Evolutionary conservation across 768 basidiomycete species (phyloP).

Genomic region (Pholiota molesta): DNA sequence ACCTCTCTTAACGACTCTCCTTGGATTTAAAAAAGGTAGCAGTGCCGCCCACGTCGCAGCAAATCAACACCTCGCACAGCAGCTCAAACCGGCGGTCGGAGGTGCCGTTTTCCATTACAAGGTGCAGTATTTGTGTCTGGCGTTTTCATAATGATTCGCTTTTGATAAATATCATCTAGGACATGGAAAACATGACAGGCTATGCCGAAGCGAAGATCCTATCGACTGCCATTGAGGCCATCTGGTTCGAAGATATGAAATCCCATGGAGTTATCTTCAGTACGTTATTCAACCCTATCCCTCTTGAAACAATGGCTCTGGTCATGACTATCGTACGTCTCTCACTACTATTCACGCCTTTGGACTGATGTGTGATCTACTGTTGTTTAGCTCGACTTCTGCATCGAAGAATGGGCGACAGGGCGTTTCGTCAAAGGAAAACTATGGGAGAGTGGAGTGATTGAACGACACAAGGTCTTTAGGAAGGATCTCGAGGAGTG

Average conservation of each 20-base stretch:
- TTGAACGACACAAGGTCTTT: neutral
- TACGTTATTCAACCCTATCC: neutral
- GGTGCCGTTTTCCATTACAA: neutral
- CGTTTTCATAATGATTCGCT: neutral
- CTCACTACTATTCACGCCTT: too few species aligned
- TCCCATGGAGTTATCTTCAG: neutral
- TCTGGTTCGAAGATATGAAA: neutral
- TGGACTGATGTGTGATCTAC: neutral
- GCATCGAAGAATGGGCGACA: slow-evolving; percentile 3
- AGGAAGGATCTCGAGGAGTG: neutral
- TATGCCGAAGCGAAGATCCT: slow-evolving; percentile 1
- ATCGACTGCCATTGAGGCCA: neutral
- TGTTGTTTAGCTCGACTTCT: neutral
- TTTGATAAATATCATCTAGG: too few species aligned
- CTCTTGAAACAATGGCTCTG: neutral
- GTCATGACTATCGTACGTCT: neutral
- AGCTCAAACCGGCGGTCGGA: neutral
- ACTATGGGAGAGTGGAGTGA: neutral
- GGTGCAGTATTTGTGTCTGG: neutral
- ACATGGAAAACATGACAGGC: neutral
- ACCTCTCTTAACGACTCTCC: neutral
- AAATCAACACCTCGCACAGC: neutral
- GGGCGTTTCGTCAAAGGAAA: neutral
- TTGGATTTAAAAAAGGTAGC: neutral
- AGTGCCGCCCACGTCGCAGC: neutral